Evolutionary conservation across 495 filamentous ascomycete genomes (phyloP), one percentile per base, ranked within the genome.

Genomic region (Zalerion maritima): DNA sequence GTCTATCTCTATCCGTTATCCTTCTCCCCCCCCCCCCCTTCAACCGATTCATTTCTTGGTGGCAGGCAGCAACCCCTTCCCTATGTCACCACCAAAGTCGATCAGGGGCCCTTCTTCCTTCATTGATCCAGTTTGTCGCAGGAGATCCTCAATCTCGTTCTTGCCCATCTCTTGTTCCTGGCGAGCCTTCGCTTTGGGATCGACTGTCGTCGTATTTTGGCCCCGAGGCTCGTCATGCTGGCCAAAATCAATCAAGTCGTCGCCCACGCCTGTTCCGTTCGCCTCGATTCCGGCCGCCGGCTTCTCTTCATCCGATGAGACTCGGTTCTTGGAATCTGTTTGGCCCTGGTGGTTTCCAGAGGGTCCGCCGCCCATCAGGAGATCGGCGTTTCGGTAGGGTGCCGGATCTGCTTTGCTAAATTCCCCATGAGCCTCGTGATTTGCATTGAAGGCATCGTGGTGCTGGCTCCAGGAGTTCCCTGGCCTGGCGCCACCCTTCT

Each of bases 81-180:
- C 54, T 46, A 69, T n/a, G 28, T 69, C 63, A 4, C 51, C 36
- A 17, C 64, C 51, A 29, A 71, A 71, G 38, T 69, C 52, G 15
- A 65, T 53, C 24, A 71, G 40, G 0, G 64, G 54, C 1, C 52
- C 49, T 4, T 35, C 21, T 12, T 48, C 40, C 0, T 42, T 40
- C 21, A 41, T 36, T 16, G 37, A 42, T 9, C 63, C 57, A 5
- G 64, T 70, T 3, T 54, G 28, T 13, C 42, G 35, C 9, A 65
- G 46, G 35, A 60, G 41, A 5, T 34, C 18, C 15, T 63, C 48
- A 14, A 67, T 52, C 11, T 67, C 54, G 13, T 49, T 29, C 16
- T 49, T 50, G 37, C 32, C 31, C 40, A 41, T 21, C 38, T 53
- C 29, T 23, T 38, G 21, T 13, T 47, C 38, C 26, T 53, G 14